Base-by-base conservation (phyloP, 805 yeast species). In the Cyberlindnera maclurae region DNA sequence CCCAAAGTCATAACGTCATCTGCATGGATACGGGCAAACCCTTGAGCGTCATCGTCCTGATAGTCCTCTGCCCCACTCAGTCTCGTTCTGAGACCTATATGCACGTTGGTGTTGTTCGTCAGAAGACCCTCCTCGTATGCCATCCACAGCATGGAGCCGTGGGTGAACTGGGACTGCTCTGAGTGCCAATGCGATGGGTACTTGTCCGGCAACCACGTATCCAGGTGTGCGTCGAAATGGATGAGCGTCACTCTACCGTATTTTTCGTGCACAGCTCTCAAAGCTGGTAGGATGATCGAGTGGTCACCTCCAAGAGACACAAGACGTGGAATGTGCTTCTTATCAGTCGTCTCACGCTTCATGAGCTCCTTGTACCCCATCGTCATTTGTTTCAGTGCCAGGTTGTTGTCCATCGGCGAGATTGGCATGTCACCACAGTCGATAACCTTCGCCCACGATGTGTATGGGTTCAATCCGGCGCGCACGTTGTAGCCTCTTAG, bases 71-170 rank as follows among this genome's bases (percentile, higher is more conserved):
- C 47, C 15, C 60, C 61, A 26, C 71, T 71, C 50, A 62, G 74
- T 1, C 85, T 85, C 3, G 84, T 85, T 44, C 86, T 62, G 38
- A 77, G 67, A 0, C 84, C 87, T 28, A 77, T 75, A 52, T 80
- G 86, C 40, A 69, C 69, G 47, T 75, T 71, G 29, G 66, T 62
- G n/a, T 63, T 61, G 12, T 64, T 60, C 3, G 67, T 57, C 31
- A 79, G 60, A 46, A 74, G 75, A 1, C 86, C 86, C 34, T 75
- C 68, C 55, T 80, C 86, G 33, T 74, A 73, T 1, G 87, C 87
- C 58, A 75, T 79, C 54, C 79, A 85, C 32, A 80, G 60, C 45
- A 78, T 79, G 0, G 87, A 79, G 5, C 86, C 87, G 54, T 80
- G 86, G 50, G 79, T 80, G 40, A 76, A 55, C 36, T 78, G 76